These are phyloP conservation scores for Penicillium sp. DNA, from an alignment of 2,329 filamentous ascomycete species.

Conservation along the genomic window DNA sequence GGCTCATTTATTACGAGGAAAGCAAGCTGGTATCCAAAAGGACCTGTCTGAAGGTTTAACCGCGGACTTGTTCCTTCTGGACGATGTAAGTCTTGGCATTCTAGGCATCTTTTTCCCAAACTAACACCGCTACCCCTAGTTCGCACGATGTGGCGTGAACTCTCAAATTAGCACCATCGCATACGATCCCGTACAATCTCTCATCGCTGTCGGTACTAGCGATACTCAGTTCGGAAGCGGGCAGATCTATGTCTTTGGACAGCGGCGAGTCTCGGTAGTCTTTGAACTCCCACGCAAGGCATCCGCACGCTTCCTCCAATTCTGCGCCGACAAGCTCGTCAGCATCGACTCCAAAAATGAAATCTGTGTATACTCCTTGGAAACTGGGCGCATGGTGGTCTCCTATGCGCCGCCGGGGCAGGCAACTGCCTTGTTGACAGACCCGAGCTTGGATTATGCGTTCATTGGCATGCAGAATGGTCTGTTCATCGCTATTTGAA, in stretches of 20 bases:
- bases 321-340: conserved; percentile 81
- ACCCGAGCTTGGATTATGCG: conserved; percentile 91
- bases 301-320: conserved; percentile 75
- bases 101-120: conserved; percentile 26
- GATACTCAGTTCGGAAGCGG: conserved; percentile 83
- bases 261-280: conserved; percentile 73
- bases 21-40: conserved; percentile 88
- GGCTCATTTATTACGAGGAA: conserved; percentile 84
- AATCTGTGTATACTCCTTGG: conserved; percentile 77
- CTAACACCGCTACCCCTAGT: conserved; percentile 35
- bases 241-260: conserved; percentile 85
- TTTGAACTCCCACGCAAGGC: conserved; percentile 69
- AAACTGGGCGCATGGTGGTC: conserved; percentile 64
- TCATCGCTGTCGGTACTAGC: conserved; percentile 86
- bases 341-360: conserved; percentile 85
- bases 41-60: conserved; percentile 82
- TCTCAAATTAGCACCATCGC: conserved; percentile 74
- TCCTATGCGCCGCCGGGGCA: conserved; percentile 74
- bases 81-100: conserved; percentile 61
- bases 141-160: conserved; percentile 77
- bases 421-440: conserved; percentile 72
- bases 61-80: conserved; percentile 74
- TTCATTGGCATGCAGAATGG: conserved; percentile 77
- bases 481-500: conserved; percentile 26
- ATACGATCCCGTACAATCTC: conserved; percentile 90